Evolutionary conservation across 495 filamentous ascomycete genomes (phyloP).

Genomic region (Jackrogersella minutella): DNA sequence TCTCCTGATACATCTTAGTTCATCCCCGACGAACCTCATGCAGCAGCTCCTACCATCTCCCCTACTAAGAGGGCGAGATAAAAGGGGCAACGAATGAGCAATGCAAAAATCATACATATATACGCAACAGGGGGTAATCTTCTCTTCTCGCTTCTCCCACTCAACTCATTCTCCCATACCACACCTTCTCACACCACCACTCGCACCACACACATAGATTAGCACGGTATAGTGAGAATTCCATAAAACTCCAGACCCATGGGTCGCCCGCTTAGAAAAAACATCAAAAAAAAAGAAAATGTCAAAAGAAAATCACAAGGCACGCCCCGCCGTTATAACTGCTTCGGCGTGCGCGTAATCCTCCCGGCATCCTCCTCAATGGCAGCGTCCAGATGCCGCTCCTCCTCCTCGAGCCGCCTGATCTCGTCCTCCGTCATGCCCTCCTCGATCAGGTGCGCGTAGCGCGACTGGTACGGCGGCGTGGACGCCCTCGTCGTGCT

Average conservation of each 20-base stretch:
- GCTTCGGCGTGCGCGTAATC: constrained; percentile 9
- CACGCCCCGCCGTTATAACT: too few relatives aligned
- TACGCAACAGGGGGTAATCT: constrained; percentile 25
- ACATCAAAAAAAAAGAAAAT: background rate
- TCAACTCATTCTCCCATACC: background rate
- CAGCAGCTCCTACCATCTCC: background rate
- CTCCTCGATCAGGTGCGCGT: constrained; percentile 59
- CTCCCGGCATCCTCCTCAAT: constrained; percentile 55
- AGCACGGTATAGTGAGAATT: constrained; percentile 18
- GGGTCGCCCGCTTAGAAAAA: constrained; percentile 1
- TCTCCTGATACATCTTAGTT: background rate
- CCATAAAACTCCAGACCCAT: constrained; percentile 2
- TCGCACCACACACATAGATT: constrained; percentile 17
- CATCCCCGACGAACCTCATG: background rate
- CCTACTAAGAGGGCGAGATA: background rate
- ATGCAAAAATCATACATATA: constrained; percentile 20
- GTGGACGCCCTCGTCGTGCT: constrained; percentile 34
- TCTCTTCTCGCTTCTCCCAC: background rate
- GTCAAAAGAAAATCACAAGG: too few relatives aligned
- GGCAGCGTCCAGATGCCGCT: constrained; percentile 57
- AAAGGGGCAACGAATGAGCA: constrained; percentile 23
- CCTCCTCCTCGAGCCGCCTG: constrained; percentile 57
- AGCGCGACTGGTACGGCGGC: constrained; percentile 41
- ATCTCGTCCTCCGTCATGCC: constrained; percentile 61
- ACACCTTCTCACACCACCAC: background rate